Percentiles rank a stretch among this genome's conserved stretches.
These are phyloP conservation scores for Ustilago trichophora DNA, from an alignment of 1,284 basidiomycete species.

Conservation along the genomic window DNA sequence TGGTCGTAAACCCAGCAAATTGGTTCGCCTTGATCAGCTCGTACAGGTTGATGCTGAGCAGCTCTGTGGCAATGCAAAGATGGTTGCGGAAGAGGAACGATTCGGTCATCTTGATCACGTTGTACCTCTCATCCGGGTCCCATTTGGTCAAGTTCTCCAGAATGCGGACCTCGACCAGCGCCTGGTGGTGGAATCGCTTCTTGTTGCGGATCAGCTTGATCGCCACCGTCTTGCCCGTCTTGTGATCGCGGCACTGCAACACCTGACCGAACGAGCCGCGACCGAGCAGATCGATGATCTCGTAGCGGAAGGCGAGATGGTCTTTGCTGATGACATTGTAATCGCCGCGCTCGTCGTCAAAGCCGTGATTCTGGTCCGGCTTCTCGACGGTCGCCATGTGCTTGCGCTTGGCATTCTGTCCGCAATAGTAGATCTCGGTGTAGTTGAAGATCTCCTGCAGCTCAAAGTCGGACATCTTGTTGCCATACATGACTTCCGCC, in stretches of 20 bases:
- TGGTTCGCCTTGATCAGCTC: conserved; percentile 99
- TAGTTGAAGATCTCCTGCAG: conserved; percentile 90
- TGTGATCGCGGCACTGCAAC: conserved; percentile 92
- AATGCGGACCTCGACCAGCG: conserved; percentile 97
- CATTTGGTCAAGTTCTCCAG: conserved; percentile 95
- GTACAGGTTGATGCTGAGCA: conserved; percentile 97
- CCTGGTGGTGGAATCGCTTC: conserved; percentile 98
- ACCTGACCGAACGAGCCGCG: conserved; percentile 99
- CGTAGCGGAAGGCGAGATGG: conserved; percentile 95
- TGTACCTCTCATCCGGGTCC: conserved; percentile 95
- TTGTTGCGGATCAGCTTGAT: conserved; percentile 99
- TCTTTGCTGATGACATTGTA: conserved; percentile 90
- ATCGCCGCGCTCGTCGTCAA: conserved; percentile 98
- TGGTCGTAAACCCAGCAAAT: conserved; percentile 94
- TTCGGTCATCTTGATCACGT: conserved; percentile 98
- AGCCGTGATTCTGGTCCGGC: conserved; percentile 88
- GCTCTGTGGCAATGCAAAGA: conserved; percentile 97
- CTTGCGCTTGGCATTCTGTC: conserved; percentile 67
- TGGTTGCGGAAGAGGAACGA: conserved; percentile 98
- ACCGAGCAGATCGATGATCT: conserved; percentile 88
- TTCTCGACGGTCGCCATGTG: conserved; percentile 71
- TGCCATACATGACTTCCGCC: conserved; percentile 67
- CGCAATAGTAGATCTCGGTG: conserved; percentile 83
- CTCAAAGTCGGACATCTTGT: conserved; percentile 74
- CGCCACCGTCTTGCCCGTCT: conserved; percentile 93